Evolutionary conservation across 257 asterid genomes (phyloP).

Genomic region (Solanum boliviense): DNA sequence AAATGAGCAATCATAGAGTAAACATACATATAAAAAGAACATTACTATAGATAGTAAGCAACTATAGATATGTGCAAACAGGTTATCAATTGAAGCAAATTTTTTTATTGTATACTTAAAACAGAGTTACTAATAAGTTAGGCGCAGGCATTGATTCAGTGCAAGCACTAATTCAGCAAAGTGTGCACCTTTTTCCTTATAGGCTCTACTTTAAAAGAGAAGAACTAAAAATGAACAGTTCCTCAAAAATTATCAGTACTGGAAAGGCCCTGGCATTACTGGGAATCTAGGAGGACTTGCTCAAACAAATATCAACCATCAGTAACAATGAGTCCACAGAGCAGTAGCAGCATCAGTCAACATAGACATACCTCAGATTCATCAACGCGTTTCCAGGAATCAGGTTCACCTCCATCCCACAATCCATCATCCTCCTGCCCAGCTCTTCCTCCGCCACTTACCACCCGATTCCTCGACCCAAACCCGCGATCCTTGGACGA

Average conservation of each 20-base stretch:
- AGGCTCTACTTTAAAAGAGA: not conserved
- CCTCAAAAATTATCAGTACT: not conserved
- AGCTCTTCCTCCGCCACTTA: constrained; percentile 19
- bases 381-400: constrained; percentile 84
- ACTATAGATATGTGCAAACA: not conserved
- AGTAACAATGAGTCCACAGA: not conserved
- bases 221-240: not conserved
- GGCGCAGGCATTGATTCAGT: not conserved
- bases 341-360: not conserved
- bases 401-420: constrained; percentile 94
- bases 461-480: constrained; percentile 25
- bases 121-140: not conserved
- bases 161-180: not conserved
- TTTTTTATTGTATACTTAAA: not conserved
- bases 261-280: not conserved
- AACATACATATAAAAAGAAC: not conserved
- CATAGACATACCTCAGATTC: constrained; percentile 63
- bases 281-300: not conserved
- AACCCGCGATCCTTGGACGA: constrained; percentile 30
- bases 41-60: not conserved
- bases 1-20: not conserved
- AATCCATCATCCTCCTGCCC: constrained; percentile 53
- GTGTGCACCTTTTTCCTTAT: not conserved
- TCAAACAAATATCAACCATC: not conserved
- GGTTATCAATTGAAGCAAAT: not conserved